These are phyloP conservation scores for Alternaria novae-zelandiae DNA, from an alignment of 2,329 filamentous ascomycete species.

Conservation along the genomic window DNA sequence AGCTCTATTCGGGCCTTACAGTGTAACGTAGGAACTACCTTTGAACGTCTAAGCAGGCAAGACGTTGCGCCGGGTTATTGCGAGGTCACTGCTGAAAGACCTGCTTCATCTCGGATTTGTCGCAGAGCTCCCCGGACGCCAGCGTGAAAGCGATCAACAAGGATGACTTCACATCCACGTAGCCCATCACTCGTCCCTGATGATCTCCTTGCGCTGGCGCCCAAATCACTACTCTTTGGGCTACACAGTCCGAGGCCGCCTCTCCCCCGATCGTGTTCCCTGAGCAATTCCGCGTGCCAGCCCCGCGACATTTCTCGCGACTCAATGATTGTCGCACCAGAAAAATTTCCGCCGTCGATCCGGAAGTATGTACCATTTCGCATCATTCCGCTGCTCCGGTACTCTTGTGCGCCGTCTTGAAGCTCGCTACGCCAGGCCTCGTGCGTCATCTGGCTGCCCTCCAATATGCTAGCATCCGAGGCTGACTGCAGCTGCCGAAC, in stretches of 20 bases:
- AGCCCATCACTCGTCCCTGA: constrained; percentile 21
- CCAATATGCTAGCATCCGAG: constrained; percentile 10
- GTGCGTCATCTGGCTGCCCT: constrained; percentile 8
- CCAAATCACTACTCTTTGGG: constrained; percentile 16
- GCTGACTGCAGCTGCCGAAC: neutral
- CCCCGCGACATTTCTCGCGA: constrained; percentile 15
- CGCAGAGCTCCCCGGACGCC: constrained; percentile 17
- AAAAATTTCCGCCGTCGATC: constrained; percentile 19
- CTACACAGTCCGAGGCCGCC: constrained; percentile 6
- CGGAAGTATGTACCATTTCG: constrained; percentile 15
- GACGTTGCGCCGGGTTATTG: constrained; percentile 18
- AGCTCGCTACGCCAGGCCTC: constrained; percentile 8
- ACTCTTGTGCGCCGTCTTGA: constrained; percentile 21
- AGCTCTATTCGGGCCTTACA: constrained; percentile 16
- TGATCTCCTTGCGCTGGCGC: constrained; percentile 24
- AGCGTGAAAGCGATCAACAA: constrained; percentile 29
- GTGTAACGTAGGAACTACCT: constrained; percentile 14
- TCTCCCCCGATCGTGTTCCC: constrained; percentile 2
- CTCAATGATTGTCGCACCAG: constrained; percentile 27
- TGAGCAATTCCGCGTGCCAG: constrained; percentile 9
- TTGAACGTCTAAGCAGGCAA: constrained; percentile 21
- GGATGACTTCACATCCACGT: constrained; percentile 19
- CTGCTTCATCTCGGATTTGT: constrained; percentile 12
- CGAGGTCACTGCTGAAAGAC: constrained; percentile 15
- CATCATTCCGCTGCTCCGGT: constrained; percentile 20